Evolutionary conservation across 176 grass and related monocot species (phyloP), one percentile per base, ranked within the genome.

Genomic region (Chloris gayana): DNA sequence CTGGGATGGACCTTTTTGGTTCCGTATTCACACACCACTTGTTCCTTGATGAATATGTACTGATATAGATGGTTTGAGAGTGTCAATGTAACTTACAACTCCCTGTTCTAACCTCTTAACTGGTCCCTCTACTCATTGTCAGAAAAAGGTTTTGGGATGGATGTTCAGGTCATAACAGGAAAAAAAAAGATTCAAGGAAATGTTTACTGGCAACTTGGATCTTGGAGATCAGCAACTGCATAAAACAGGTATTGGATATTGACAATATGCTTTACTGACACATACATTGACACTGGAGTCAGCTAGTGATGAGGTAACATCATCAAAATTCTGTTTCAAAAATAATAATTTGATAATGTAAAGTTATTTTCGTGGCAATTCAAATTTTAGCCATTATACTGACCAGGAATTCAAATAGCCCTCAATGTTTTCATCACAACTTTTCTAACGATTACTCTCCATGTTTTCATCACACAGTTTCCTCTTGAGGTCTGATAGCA

Each of bases 281-380:
- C 4, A 42, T 31, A 70, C 67, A 59, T 69, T 9, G 33, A 70
- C 39, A 32, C 19, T 14, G 53, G 26, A 47, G 25, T 34, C 29
- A 35, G 51, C 35, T 69, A 27, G 27, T 59, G 19, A 9, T 64
- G 58, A 68, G 27, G 72, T 76, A 76, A 84, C 22, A 21, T 31
- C 8, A 69, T 68, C 15, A 77, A 26, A 14, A 3, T 60, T 69
- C 25, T 57, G 5, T 60, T 26, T 24, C 15, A 33, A 15, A 46
- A 22, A 22, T 45, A 21, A 30, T 45, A 41, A 64, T 41, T 47
- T 64, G 45, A 63, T 46, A 32, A 47, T 9, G 26, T 4, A 17
- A 66, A 66, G n/a, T 46, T 22, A 11, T 31, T 46, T 67, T 21
- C 19, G 24, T 35, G 60, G n/a, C 12, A 46, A 66, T 35, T 50